These are phyloP conservation scores for Gastrolobium bilobum DNA, from an alignment of 306 rosid genomes.

Conservation along the genomic window DNA sequence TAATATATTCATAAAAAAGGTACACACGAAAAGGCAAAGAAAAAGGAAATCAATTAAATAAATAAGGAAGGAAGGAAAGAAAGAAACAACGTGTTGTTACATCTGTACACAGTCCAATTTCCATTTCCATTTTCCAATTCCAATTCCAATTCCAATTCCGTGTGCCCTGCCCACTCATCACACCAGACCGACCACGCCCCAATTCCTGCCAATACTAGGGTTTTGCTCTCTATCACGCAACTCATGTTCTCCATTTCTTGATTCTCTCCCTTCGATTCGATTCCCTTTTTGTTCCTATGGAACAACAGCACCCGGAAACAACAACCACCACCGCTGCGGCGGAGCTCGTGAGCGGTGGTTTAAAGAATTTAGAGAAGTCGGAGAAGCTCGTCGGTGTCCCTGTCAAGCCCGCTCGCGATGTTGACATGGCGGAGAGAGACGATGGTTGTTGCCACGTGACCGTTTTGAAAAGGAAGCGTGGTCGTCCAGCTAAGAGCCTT, in stretches of 20 bases:
- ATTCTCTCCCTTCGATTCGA: conserved; percentile 33
- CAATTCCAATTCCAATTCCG: conserved; percentile 46
- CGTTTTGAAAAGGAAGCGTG: conserved; percentile 67
- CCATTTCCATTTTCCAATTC: conserved; percentile 12
- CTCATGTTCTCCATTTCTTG: neutral
- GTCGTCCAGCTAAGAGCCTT: conserved; percentile 81
- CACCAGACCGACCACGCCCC: conserved; percentile 57
- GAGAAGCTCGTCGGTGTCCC: conserved; percentile 50
- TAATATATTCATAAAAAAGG: too few relatives aligned
- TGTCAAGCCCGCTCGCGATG: neutral
- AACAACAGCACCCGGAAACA: neutral
- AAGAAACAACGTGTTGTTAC: conserved; percentile 59
- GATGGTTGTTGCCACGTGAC: neutral
- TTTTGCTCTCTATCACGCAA: conserved; percentile 44
- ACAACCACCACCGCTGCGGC: conserved; percentile 2
- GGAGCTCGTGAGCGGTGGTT: neutral
- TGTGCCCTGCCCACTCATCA: conserved; percentile 58
- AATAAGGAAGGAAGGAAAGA: neutral
- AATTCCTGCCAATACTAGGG: conserved; percentile 65
- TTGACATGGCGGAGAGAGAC: conserved; percentile 15
- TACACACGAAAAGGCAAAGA: too few relatives aligned
- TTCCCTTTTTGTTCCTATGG: conserved; percentile 12
- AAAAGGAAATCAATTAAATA: neutral
- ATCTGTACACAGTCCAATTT: conserved; percentile 54
- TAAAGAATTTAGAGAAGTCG: conserved; percentile 49